Evolutionary conservation across 2,329 filamentous ascomycete genomes (phyloP).

Genomic region (Hypoxylon sp.): DNA sequence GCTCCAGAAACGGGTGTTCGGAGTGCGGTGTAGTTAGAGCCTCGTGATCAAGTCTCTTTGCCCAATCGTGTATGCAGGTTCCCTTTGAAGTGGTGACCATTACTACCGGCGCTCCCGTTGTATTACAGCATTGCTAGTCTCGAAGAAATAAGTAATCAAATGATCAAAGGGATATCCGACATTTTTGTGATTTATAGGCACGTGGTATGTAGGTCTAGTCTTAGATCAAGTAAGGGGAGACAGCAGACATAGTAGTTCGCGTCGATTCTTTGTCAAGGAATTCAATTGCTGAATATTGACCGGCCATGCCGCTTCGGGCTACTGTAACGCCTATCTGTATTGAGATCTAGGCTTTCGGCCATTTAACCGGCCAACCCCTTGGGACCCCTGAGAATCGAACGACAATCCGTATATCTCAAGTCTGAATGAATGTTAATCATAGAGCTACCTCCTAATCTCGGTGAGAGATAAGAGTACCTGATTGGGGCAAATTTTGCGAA

Average conservation of each 20-base stretch:
- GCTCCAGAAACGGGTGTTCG: not conserved
- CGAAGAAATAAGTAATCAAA: not conserved
- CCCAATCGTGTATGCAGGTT: slow-evolving; percentile 31
- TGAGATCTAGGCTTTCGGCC: slow-evolving; percentile 8
- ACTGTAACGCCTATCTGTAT: not conserved
- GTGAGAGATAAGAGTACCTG: not conserved
- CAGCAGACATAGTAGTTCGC: not conserved
- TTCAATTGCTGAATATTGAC: slow-evolving; percentile 6
- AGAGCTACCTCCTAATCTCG: slow-evolving; percentile 2
- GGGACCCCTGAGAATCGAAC: not conserved
- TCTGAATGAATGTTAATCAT: not conserved
- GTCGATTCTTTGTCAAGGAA: slow-evolving; percentile 11
- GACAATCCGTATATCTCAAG: not conserved
- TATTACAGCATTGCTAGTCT: slow-evolving; percentile 15
- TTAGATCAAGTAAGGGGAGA: not conserved
- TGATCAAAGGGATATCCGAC: not conserved
- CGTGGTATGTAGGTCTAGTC: not conserved
- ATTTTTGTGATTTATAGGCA: slow-evolving; percentile 1
- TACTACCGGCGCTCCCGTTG: not conserved
- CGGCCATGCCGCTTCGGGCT: slow-evolving; percentile 2
- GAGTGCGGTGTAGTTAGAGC: slow-evolving; percentile 3
- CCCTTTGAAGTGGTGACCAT: not conserved
- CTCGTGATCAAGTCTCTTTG: slow-evolving; percentile 10
- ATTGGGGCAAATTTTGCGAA: not conserved
- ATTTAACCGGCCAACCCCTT: slow-evolving; percentile 17